Percentiles rank a stretch among this genome's conserved stretches.
Conservation (phyloP, 805 yeast species). For the Nakazawaea ishiwadae region DNA sequence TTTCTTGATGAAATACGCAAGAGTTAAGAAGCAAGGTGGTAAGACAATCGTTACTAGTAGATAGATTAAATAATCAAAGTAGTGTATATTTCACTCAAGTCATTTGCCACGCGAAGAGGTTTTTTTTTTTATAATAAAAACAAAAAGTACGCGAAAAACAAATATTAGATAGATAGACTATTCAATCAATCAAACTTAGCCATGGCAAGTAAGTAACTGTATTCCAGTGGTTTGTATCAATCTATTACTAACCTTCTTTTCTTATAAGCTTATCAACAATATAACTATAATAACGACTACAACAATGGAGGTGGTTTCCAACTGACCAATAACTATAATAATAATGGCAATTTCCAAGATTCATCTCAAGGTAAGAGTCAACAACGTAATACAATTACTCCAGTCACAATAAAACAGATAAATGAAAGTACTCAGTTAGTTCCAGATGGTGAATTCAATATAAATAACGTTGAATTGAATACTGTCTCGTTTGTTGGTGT, state of each 20-base stretch:
- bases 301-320: conserved; percentile 28
- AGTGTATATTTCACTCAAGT: neutral
- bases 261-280: conserved; percentile 36
- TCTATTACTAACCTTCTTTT: too few species aligned
- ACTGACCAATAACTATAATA: conserved; percentile 14
- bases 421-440: conserved; percentile 54
- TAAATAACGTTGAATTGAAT: conserved; percentile 56
- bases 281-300: conserved; percentile 30
- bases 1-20: conserved; percentile 60
- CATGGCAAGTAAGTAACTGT: conserved; percentile 13
- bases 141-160: neutral
- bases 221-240: too few species aligned
- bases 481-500: conserved; percentile 67
- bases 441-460: conserved; percentile 63
- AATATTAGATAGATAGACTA: neutral
- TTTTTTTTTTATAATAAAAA: neutral
- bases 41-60: conserved; percentile 1
- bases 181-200: too few species aligned
- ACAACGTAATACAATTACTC: conserved; percentile 39
- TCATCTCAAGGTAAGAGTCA: conserved; percentile 23
- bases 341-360: conserved; percentile 14
- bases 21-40: conserved; percentile 33
- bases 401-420: conserved; percentile 74
- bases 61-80: neutral
- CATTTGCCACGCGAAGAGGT: neutral